These are phyloP conservation scores for Podaxis sp. DNA, from an alignment of 768 basidiomycete species.

Conservation along the genomic window DNA sequence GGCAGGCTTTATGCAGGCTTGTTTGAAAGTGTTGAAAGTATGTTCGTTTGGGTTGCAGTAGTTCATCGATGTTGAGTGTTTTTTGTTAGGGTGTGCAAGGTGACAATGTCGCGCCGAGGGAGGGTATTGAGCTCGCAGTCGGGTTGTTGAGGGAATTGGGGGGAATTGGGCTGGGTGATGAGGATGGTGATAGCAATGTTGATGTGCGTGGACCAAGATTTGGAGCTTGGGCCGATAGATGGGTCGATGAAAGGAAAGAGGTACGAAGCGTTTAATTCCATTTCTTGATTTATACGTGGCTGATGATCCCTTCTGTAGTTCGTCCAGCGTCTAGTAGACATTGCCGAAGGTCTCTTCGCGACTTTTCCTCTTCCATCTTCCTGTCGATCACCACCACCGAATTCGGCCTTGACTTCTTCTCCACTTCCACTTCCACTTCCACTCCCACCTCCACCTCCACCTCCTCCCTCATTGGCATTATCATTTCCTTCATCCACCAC, in stretches of 20 bases:
- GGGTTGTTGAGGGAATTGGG: conserved; percentile 1
- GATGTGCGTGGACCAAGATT: not conserved
- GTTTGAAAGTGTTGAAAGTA: conserved; percentile 3
- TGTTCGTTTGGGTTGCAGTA: not conserved
- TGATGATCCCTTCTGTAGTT: not conserved
- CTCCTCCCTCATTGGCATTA: not conserved
- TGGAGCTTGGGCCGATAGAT: conserved; percentile 6
- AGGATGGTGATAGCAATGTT: not conserved
- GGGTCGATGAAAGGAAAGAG: conserved; percentile 8
- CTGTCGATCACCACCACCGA: not conserved
- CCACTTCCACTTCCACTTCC: not conserved
- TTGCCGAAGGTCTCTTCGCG: not conserved
- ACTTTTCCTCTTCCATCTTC: not conserved
- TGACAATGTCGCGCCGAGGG: not conserved
- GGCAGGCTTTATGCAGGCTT: conserved; percentile 39
- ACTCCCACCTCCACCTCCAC: not conserved
- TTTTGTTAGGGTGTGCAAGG: not conserved
- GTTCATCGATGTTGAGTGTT: not conserved
- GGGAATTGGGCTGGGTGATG: not conserved
- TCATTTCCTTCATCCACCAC: not conserved
- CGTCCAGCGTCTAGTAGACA: not conserved
- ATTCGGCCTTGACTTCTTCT: no score
- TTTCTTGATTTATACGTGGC: not conserved
- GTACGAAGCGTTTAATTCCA: not conserved
- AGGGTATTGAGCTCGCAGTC: conserved; percentile 10